Evolutionary conservation across 768 basidiomycete species (phyloP), one percentile per base, ranked within the genome.

Genomic region (Scleroderma bovista): DNA sequence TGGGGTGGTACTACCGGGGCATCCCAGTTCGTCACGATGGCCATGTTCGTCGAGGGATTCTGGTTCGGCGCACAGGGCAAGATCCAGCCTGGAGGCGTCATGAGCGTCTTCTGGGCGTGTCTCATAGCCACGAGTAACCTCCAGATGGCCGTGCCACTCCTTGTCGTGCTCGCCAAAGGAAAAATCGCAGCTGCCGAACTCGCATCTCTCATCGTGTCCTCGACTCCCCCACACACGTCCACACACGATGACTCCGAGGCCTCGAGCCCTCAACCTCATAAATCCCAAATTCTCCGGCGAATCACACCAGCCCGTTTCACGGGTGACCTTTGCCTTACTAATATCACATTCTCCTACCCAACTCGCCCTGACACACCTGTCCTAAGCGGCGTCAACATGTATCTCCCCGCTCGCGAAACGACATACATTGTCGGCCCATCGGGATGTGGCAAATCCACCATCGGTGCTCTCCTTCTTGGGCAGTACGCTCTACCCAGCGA

Each of bases 101-200:
- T 93, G 86, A 84, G 88, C n/a, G 91, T 94, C 46, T 99, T 98
- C 66, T 98, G 95, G 94, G 93, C 95, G 0, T 93, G 91, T 64
- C 73, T 97, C 19, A 88, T 97, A 53, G 93, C 91, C 0, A 86
- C 88, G 1, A 84, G 79, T 57, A 93, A 91, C 64, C 70, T 96
- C 2, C 93, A 96, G 64, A 82, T 87, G 76, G 83, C 83, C 59
- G 81, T 97, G 10, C 93, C 93, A 0, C 82, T 88, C 52, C 70
- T 91, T 57, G 84, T 93, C 54, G 68, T 75, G 26, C 70, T 96
- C 39, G 56, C 57, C 48, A 68, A 66, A 62, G 95, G 92, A 48
- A 96, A 95, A 64, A 26, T 41, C 7, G 58, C 65, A 2, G 64
- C 67, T 7, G 67, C 59, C 6, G 66, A 68, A 34, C 58, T 67